Base-by-base conservation (phyloP, 257 asterid species). In the Solanum pimpinellifolium region DNA sequence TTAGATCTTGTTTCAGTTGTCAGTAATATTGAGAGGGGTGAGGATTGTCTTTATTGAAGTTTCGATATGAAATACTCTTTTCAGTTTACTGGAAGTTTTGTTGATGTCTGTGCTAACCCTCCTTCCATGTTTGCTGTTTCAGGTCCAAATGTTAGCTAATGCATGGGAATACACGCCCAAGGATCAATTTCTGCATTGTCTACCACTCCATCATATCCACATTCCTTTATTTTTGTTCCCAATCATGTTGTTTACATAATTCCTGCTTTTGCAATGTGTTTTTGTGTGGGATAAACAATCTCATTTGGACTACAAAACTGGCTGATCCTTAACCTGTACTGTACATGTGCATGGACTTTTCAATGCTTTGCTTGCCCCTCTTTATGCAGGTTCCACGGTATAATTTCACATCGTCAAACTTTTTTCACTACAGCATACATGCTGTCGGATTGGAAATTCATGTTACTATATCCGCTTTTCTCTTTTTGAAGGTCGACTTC, bases 401-500 rank as follows among this genome's bases (percentile, higher is more conserved):
- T 65, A 88, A 59, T 7, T 35, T 90, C 69, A 52, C 47, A 65
- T 65, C 6, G 37, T 85, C 70, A 46, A 65, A 44, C 35, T 3
- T 39, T 74, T 78, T 83, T 72, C 62, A 78, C 74, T 52, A 39
- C 49, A 65, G 44, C 87, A 18, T 29, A 78, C 82, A 6, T 47
- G 39, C 47, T 78, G 74, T 35, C 20, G 31, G 85, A 76, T 86
- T 59, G 86, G 89, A 85, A 76, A 42, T 42, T 9, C 56, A 60
- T 85, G 66, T 39, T 84, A 6, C 70, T 87, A 39, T 66, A 76
- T 87, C 84, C 49, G 33, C 33, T 88, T 35, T 80, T 88, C 27
- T 65, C 52, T 49, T 86, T 39, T 31, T 85, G 70, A 85, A 95
- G 99, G 98, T 97, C 35, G 98, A 97, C 77, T 94, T 97, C 91